Evolutionary conservation across 2,329 filamentous ascomycete genomes (phyloP).

Genomic region (Colletotrichum nymphaeae): DNA sequence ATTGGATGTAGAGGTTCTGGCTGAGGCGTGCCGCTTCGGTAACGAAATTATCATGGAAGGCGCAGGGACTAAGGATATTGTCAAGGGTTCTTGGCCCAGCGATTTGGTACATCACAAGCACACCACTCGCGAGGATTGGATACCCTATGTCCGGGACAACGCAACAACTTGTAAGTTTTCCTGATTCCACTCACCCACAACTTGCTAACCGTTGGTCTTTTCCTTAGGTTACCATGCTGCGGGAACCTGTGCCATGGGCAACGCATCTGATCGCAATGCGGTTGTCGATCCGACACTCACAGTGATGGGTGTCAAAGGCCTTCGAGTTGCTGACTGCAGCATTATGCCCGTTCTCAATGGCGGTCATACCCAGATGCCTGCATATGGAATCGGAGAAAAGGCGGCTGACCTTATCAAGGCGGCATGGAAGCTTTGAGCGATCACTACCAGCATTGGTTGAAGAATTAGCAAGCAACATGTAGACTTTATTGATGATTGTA

Average conservation of each 20-base stretch:
- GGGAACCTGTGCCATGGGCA: constrained; percentile 66
- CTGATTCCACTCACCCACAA: background rate
- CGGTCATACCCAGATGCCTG: constrained; percentile 68
- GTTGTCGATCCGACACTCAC: constrained; percentile 65
- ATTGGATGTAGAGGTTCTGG: constrained; percentile 68
- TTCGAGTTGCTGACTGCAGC: constrained; percentile 66
- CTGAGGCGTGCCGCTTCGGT: constrained; percentile 67
- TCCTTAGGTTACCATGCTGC: constrained; percentile 64
- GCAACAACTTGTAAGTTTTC: constrained; percentile 68
- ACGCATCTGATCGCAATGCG: constrained; percentile 56
- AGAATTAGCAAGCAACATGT: background rate
- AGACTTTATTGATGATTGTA: background rate
- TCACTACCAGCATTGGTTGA: too few species aligned
- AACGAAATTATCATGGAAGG: constrained; percentile 71
- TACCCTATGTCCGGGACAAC: constrained; percentile 65
- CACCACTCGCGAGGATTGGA: constrained; percentile 68
- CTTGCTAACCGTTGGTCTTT: background rate
- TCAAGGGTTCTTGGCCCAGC: constrained; percentile 70
- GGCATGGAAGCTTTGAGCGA: constrained; percentile 7
- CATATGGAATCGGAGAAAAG: constrained; percentile 68
- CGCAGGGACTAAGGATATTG: constrained; percentile 66
- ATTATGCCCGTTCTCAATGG: constrained; percentile 63
- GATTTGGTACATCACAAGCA: constrained; percentile 62
- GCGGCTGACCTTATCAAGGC: constrained; percentile 60
- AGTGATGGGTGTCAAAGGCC: constrained; percentile 61